Percentiles rank a stretch among this genome's conserved stretches.
Conservation (phyloP, 2,329 filamentous ascomycete genomes). For the Alternaria triticimaculans region DNA sequence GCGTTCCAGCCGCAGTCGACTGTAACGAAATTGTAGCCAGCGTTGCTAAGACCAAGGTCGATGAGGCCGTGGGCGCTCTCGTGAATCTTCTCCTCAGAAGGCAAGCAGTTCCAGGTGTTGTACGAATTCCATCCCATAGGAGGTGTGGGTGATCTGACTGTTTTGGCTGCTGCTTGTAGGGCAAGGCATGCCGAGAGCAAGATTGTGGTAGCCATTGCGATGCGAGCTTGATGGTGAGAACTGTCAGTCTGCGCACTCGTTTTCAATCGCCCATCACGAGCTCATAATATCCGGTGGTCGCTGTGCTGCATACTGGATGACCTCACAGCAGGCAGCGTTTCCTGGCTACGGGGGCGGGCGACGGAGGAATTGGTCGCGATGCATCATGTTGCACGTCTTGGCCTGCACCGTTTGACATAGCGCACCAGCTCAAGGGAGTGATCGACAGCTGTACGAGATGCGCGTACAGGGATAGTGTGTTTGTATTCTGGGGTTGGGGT, state of each 20-base stretch:
- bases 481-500: neutral
- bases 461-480: neutral
- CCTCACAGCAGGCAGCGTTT: neutral
- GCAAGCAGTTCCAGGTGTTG: conserved; percentile 61
- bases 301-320: neutral
- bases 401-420: conserved; percentile 1
- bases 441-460: neutral
- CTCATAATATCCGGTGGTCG: neutral
- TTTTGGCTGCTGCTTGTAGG: conserved; percentile 21
- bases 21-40: conserved; percentile 64
- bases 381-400: conserved; percentile 6
- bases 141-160: conserved; percentile 30
- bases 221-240: neutral
- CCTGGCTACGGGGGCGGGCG: neutral
- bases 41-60: conserved; percentile 57
- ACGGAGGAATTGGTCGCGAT: conserved; percentile 12
- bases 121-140: conserved; percentile 64
- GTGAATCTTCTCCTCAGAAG: conserved; percentile 57
- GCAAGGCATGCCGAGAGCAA: conserved; percentile 9
- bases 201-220: neutral
- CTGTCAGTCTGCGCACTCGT: no score
- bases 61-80: conserved; percentile 62
- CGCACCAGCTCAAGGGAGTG: neutral
- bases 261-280: neutral
- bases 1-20: conserved; percentile 66